These are phyloP conservation scores for Leucogyrophana mollusca DNA, from an alignment of 768 basidiomycete genomes.

Conservation along the genomic window DNA sequence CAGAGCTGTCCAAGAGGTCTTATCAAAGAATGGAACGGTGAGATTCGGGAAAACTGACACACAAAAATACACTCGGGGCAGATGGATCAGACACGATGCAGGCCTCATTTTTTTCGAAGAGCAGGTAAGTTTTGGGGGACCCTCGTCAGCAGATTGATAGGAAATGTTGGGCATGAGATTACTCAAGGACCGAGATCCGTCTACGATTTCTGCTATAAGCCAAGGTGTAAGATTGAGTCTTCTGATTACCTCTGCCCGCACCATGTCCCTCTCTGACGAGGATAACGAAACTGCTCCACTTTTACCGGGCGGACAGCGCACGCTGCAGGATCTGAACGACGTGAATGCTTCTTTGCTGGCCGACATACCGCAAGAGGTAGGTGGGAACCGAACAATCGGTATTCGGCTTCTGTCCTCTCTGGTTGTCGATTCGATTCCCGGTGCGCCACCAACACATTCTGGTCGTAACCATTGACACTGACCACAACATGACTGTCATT, in stretches of 20 bases:
- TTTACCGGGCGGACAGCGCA: constrained; percentile 6
- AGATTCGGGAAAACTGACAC: constrained; percentile 7
- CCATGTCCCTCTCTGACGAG: constrained; percentile 14
- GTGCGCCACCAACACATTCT: constrained; percentile 34
- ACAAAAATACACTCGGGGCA: constrained; percentile 2
- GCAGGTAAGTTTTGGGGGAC: constrained; percentile 3
- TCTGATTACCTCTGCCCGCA: not conserved
- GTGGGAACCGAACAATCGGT: constrained; percentile 15
- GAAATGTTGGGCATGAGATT: constrained; percentile 6
- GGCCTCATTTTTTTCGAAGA: constrained; percentile 18
- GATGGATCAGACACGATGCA: constrained; percentile 27
- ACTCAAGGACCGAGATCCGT: constrained; percentile 9
- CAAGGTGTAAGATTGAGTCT: not conserved
- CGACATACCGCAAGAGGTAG: constrained; percentile 28
- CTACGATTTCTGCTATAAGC: constrained; percentile 16
- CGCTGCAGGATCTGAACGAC: constrained; percentile 7
- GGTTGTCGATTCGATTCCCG: constrained; percentile 57
- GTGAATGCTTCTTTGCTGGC: constrained; percentile 12
- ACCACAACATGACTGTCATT: too few species aligned
- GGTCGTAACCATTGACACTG: too few species aligned
- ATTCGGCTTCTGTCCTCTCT: constrained; percentile 44
- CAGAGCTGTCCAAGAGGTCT: constrained; percentile 6
- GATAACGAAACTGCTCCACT: constrained; percentile 34
- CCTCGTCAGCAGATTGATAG: constrained; percentile 8
- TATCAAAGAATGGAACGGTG: constrained; percentile 5